These are phyloP conservation scores for Podospora pseudopauciseta DNA, from an alignment of 495 filamentous ascomycete species.

Conservation along the genomic window DNA sequence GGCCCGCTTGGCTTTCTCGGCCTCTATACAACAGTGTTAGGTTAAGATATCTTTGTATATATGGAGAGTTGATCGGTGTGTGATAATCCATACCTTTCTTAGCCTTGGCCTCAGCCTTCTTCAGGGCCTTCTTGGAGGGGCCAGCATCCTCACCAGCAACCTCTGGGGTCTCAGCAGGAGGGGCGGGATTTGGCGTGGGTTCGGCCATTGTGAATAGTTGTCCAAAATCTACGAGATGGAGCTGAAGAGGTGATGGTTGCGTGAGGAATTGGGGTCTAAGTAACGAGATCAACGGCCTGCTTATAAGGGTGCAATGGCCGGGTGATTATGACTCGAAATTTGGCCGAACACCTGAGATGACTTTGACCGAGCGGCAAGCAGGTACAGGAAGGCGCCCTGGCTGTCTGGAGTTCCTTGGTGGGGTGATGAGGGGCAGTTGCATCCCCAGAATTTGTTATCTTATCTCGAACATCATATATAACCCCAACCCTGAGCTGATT, in stretches of 20 bases:
- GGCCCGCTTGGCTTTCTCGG: conserved; percentile 49
- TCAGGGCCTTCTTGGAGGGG: conserved; percentile 54
- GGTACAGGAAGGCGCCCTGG: not conserved
- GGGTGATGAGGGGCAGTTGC: conserved; percentile 22
- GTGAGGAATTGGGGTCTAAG: not conserved
- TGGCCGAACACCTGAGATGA: conserved; percentile 17
- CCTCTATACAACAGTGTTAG: conserved; percentile 25
- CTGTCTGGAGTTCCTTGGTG: conserved; percentile 17
- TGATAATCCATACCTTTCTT: conserved; percentile 31
- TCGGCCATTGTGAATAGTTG: conserved; percentile 22
- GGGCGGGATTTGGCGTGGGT: conserved; percentile 17
- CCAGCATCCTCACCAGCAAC: conserved; percentile 25
- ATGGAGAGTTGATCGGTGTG: not conserved
- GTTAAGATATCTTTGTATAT: too few species aligned
- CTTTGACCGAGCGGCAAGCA: not conserved
- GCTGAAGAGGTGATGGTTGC: conserved; percentile 1
- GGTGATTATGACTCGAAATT: conserved; percentile 12
- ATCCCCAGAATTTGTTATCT: not conserved
- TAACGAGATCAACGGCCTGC: not conserved
- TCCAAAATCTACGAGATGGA: not conserved
- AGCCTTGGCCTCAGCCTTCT: conserved; percentile 55
- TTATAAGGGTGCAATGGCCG: not conserved
- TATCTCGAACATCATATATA: conserved; percentile 8
- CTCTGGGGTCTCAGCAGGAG: conserved; percentile 14
- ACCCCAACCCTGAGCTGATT: conserved; percentile 8